phyloP scores from a whole-genome alignment of 176 grass and related monocot species.

The Ensete glaucum region DNA sequence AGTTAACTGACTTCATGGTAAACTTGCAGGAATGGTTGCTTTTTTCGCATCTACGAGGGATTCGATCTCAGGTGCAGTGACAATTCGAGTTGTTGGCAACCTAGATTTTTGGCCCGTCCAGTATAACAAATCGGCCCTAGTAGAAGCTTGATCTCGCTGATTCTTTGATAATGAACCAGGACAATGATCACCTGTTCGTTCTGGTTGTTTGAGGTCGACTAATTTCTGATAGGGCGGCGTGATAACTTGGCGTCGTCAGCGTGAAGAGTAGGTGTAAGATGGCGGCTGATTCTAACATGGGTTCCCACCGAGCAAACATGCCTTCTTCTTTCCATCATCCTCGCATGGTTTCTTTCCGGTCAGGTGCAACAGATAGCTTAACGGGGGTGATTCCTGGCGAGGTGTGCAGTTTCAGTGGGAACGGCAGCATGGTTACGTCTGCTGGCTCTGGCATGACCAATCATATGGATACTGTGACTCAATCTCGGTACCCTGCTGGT shows the following conservation, averaged over 20 bases:
- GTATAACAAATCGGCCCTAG: background rate
- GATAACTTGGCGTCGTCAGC: background rate
- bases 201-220: background rate
- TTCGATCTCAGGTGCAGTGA: background rate
- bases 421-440: background rate
- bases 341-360: conserved; percentile 12
- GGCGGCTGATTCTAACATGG: conserved; percentile 6
- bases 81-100: background rate
- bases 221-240: background rate
- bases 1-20: background rate
- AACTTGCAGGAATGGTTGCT: background rate
- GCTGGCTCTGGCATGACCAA: background rate
- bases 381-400: background rate
- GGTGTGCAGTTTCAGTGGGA: background rate
- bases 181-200: background rate
- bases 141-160: background rate
- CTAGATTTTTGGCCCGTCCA: background rate
- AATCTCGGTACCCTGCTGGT: background rate
- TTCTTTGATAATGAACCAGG: background rate
- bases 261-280: background rate
- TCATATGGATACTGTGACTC: background rate
- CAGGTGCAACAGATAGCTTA: conserved; percentile 4
- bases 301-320: background rate
- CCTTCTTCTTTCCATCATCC: conserved; percentile 6
- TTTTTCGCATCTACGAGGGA: background rate